Base-by-base conservation (phyloP, 1,284 basidiomycete species). In the Mycena sp. region DNA sequence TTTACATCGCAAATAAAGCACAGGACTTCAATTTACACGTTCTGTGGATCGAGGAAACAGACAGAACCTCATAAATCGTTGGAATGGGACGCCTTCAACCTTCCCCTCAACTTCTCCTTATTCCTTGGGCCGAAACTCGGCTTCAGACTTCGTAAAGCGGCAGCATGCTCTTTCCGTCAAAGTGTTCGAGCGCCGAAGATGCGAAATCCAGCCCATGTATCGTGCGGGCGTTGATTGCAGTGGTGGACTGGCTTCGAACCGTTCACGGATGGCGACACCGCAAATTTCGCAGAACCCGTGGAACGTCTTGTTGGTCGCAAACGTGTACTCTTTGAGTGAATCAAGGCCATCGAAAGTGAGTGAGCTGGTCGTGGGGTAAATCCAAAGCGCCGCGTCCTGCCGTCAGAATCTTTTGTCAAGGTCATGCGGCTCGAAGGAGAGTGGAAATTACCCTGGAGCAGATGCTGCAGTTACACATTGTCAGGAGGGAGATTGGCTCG, bases 271-370 rank as follows among this genome's bases (percentile, higher is more conserved):
- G 0, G 58, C 25, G 14, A 57, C 44, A 6, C 58, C 58, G 10
- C 58, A 65, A 26, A 30, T 25, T 6, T 40, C 45, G 35, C 63
- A 65, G 53, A 61, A 64, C n/a, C 53, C 53, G 10, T 64, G 63
- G 19, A 29, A 51, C 25, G 38, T 51, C 2, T 6, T 2, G 9
- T 32, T 17, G 3, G n/a, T 17, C 1, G 10, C 48, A 23, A 64
- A 64, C 4, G 57, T 48, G 26, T 61, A 64, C 37, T 64, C 63
- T 6, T 19, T 17, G 19, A 54, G 1, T 3, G 46, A 45, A 1
- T 61, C 58, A 3, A 46, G 23, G 4, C 48, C 58, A 1, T 30
- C 23, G 45, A 60, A 64, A 1, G 48, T 44, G 16, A 64, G 41
- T 2, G n/a, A 9, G 2, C 21, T 21, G 4, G 29, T 37, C 4